phyloP scores from a whole-genome alignment of 108 stramenopile genomes.

The Epithemia pelagica region DNA sequence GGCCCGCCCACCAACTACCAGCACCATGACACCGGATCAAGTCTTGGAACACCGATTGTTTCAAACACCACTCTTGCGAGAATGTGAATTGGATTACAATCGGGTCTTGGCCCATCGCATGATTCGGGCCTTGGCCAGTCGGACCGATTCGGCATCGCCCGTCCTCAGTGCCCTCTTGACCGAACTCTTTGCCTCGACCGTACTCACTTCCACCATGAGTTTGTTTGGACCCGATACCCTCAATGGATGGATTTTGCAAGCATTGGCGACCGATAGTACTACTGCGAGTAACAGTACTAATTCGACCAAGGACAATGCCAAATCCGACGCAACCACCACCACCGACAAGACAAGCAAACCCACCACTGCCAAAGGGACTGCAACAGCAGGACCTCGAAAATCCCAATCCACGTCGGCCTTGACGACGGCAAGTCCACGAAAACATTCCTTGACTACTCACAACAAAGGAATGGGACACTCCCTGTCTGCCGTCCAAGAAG shows the following conservation, averaged over 20 bases:
- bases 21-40: constrained; percentile 3
- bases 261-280: constrained; percentile 10
- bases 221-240: constrained; percentile 62
- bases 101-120: constrained; percentile 65
- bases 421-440: neutral
- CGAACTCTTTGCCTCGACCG: constrained; percentile 60
- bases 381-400: neutral
- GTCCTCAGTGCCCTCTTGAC: constrained; percentile 49
- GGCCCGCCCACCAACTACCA: neutral
- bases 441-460: neutral
- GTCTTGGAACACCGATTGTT: constrained; percentile 69
- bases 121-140: constrained; percentile 44
- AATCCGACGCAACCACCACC: constrained; percentile 1
- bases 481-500: neutral
- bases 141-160: constrained; percentile 54
- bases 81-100: constrained; percentile 84
- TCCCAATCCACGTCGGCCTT: neutral
- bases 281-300: neutral
- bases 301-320: constrained; percentile 7
- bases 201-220: constrained; percentile 62
- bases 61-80: constrained; percentile 35
- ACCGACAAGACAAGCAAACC: neutral
- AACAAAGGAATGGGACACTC: neutral
- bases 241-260: constrained; percentile 51
- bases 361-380: neutral